Percentiles rank a stretch among this genome's conserved stretches.
Conservation (phyloP, 352 stramenopile species). For the Elongisporangium undulatum region DNA sequence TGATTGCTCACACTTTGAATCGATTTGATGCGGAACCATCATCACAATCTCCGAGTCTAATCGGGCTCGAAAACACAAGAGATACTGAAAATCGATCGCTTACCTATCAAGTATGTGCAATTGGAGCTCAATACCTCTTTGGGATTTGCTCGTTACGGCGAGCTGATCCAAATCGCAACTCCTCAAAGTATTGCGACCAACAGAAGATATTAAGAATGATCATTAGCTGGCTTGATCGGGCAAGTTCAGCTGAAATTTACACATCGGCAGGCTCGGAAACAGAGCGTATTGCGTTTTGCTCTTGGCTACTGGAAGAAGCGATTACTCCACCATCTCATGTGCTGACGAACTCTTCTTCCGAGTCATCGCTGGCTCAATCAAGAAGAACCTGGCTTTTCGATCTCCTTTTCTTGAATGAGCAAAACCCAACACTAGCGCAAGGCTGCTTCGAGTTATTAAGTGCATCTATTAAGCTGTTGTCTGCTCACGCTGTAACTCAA, state of each 20-base stretch:
- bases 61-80: neutral
- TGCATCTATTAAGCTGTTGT: constrained; percentile 14
- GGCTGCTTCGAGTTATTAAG: constrained; percentile 25
- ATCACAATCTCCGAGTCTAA: neutral
- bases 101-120: neutral
- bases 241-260: neutral
- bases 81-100: neutral
- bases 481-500: constrained; percentile 6
- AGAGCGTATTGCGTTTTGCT: constrained; percentile 16
- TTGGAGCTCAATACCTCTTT: constrained; percentile 24
- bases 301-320: constrained; percentile 25
- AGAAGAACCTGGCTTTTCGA: constrained; percentile 61
- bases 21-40: no score
- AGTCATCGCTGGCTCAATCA: constrained; percentile 3
- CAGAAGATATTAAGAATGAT: constrained; percentile 5
- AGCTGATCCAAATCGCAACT: neutral
- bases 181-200: neutral
- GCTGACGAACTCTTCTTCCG: constrained; percentile 10
- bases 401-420: constrained; percentile 36
- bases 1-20: constrained; percentile 11
- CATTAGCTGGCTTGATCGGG: constrained; percentile 7
- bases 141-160: constrained; percentile 22
- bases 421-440: constrained; percentile 15
- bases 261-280: neutral
- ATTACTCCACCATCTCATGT: neutral